Evolutionary conservation across 495 filamentous ascomycete genomes (phyloP), one percentile per base, ranked within the genome.

Genomic region (Astrothelium macrocarpum): DNA sequence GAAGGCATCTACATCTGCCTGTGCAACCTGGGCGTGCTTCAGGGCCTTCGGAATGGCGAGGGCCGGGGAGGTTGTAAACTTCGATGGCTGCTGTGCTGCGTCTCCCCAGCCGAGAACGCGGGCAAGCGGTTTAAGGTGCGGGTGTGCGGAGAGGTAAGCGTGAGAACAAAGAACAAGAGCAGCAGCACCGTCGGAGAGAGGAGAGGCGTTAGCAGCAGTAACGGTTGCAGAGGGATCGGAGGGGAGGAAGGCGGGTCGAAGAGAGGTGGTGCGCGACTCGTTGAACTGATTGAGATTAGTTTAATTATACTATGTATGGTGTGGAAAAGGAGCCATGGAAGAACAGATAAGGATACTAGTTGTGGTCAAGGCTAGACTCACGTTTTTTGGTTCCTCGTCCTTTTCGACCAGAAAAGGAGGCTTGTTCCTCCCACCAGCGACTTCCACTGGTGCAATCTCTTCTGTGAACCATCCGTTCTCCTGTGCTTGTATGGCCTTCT

Each of bases 61-160:
- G n/a, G 94, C 84, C 28, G 94, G 94, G 3, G 94, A 86, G 62
- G 90, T 96, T 64, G 94, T 98, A 82, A 98, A 98, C 73, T 96
- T 91, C 74, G 85, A 87, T 5, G 94, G 93, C 65, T 87, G 81
- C 64, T 94, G 87, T 25, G 86, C 94, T 42, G 95, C 93, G 70
- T 98, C 94, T 62, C 86, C 94, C 92, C 94, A 98, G 65, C 94
- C 94, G 39, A 91, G 85, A 68, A 98, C 97, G 79, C 93, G 95
- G 62, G 90, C 94, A 43, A 98, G 79, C 43, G 94, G 94, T 70
- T 87, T 96, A 63, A 97, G 81, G 68, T 85, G 84, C 5, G 49
- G 20, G 64, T 95, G 87, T 75, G 91, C 83, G 78, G 95, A 89
- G 71, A 97, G 78, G 75, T 90, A 92, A 18, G 85, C 85, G 76